phyloP scores from a whole-genome alignment of 2,329 filamentous ascomycete species.

The Fusarium sp. region DNA sequence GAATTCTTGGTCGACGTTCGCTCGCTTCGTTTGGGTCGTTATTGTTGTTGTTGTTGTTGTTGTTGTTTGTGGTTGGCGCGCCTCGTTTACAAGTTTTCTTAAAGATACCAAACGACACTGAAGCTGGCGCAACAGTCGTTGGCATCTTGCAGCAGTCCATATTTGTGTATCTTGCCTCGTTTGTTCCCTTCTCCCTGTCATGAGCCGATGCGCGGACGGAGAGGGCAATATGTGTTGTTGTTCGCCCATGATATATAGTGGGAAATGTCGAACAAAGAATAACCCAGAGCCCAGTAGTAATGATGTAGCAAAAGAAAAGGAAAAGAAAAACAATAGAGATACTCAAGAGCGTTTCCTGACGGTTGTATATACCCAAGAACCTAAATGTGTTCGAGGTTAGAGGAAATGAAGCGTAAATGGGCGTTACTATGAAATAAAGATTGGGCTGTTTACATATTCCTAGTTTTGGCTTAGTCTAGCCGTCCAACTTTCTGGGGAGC shows the following conservation, averaged over 20 bases:
- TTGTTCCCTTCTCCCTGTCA: background rate
- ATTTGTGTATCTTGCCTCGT: slow-evolving; percentile 45
- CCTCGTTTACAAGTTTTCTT: slow-evolving; percentile 51
- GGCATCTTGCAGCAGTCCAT: slow-evolving; percentile 63
- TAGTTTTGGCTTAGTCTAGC: slow-evolving; percentile 45
- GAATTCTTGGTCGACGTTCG: slow-evolving; percentile 4
- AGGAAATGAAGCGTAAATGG: background rate
- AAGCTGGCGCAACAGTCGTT: slow-evolving; percentile 61
- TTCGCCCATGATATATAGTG: slow-evolving; percentile 20
- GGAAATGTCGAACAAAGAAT: background rate
- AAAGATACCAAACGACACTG: slow-evolving; percentile 58
- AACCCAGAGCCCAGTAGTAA: background rate
- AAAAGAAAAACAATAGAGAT: background rate
- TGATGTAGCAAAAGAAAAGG: background rate
- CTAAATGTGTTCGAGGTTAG: background rate
- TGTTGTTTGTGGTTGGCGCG: slow-evolving; percentile 18
- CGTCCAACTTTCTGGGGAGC: slow-evolving; percentile 22
- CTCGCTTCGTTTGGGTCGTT: slow-evolving; percentile 41
- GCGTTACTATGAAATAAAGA: slow-evolving; percentile 15
- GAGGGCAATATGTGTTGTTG: slow-evolving; percentile 7
- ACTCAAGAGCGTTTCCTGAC: background rate
- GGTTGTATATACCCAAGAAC: background rate
- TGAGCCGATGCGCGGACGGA: slow-evolving; percentile 35
- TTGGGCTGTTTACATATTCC: slow-evolving; percentile 51
- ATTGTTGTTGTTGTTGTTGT: slow-evolving; percentile 12